A percentile compares a stretch with the other conserved stretches of the same genome.
Conservation (phyloP, 495 filamentous ascomycete species). For the Emericellopsis terricola region DNA sequence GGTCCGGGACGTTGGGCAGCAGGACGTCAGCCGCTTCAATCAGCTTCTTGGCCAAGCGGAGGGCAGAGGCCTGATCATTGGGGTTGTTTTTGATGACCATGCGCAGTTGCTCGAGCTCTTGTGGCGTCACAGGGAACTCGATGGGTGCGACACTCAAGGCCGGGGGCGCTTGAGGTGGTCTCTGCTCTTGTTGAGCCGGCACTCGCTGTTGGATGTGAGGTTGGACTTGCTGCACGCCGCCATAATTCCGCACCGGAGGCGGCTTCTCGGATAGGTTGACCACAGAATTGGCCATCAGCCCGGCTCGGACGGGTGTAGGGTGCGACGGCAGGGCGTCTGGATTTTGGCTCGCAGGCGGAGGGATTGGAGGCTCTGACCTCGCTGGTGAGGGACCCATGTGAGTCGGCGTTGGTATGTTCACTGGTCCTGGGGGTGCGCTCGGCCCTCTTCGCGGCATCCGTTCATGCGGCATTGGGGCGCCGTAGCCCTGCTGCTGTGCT, state of each 20-base stretch:
- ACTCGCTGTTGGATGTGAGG: conserved; percentile 5
- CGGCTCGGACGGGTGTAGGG: conserved; percentile 64
- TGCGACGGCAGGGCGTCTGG: conserved; percentile 56
- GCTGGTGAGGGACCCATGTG: conserved; percentile 11
- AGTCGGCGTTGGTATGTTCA: conserved; percentile 9
- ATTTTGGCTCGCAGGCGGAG: conserved; percentile 11
- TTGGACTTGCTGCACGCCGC: conserved; percentile 15
- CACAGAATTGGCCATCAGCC: conserved; percentile 41
- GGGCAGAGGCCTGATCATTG: conserved; percentile 46
- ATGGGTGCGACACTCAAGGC: conserved; percentile 10
- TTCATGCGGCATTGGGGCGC: conserved; percentile 8
- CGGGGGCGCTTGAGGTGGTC: conserved; percentile 6
- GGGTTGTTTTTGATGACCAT: conserved; percentile 48
- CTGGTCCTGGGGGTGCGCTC: conserved; percentile 9
- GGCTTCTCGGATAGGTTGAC: conserved; percentile 36
- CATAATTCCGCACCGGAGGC: conserved; percentile 57
- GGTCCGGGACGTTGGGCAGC: conserved; percentile 53
- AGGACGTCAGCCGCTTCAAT: conserved; percentile 71
- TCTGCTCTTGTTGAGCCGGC: conserved; percentile 12
- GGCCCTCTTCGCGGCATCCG: conserved; percentile 2
- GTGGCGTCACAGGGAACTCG: conserved; percentile 46
- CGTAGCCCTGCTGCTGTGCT: conserved; percentile 10
- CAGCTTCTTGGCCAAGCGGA: conserved; percentile 66
- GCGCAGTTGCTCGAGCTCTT: conserved; percentile 61
- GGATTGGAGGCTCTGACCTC: background rate